A percentile compares a stretch with the other conserved stretches of the same genome.
These are phyloP conservation scores for Yamadazyma mexicana DNA, from an alignment of 1,139 yeast species.

Conservation along the genomic window DNA sequence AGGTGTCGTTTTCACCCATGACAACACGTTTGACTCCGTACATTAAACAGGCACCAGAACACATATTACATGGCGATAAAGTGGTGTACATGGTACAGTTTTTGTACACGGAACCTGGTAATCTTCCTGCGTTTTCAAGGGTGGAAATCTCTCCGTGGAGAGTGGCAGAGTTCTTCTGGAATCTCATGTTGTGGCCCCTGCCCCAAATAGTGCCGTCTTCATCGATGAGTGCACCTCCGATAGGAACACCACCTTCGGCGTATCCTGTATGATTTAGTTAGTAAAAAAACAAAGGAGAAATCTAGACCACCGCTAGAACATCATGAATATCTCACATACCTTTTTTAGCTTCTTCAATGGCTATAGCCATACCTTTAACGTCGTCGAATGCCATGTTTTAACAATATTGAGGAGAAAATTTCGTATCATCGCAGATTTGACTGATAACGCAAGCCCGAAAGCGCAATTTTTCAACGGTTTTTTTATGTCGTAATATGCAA, in stretches of 20 bases:
- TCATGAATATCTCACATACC: too few relatives aligned
- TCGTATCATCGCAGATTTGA: not conserved
- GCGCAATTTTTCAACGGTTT: conserved; percentile 3
- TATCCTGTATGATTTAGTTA: conserved; percentile 39
- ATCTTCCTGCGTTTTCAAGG: conserved; percentile 85
- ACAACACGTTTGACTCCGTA: conserved; percentile 87
- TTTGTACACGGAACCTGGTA: conserved; percentile 66
- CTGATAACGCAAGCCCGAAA: not conserved
- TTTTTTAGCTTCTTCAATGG: conserved; percentile 68
- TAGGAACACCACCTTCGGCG: conserved; percentile 90
- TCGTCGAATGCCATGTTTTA: conserved; percentile 56
- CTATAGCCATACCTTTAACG: conserved; percentile 62
- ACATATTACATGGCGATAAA: conserved; percentile 90
- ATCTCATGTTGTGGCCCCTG: conserved; percentile 83
- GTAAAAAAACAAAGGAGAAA: conserved; percentile 10
- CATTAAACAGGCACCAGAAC: conserved; percentile 88
- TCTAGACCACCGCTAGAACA: too few relatives aligned
- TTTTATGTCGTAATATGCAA: conserved; percentile 46
- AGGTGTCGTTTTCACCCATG: conserved; percentile 82
- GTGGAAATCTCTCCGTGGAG: conserved; percentile 91
- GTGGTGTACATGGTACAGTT: conserved; percentile 85
- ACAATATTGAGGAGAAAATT: not conserved
- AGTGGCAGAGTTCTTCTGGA: conserved; percentile 77
- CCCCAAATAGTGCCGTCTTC: conserved; percentile 82
- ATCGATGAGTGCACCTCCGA: conserved; percentile 73